Evolutionary conservation across 805 yeast species (phyloP).

Genomic region (Kluyveromyces siamensis): DNA sequence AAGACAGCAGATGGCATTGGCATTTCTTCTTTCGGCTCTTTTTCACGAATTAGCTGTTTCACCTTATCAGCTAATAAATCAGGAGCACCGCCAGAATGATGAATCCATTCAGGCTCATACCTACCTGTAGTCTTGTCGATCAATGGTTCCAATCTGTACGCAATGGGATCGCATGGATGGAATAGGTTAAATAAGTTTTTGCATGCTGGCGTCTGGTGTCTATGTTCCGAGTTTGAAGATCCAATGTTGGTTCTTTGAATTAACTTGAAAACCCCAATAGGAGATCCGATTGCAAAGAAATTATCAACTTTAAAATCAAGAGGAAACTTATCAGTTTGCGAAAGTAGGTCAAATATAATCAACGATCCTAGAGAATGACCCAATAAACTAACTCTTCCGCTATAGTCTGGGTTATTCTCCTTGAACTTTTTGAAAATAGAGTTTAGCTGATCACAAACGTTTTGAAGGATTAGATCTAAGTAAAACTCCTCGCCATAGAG

Average conservation of each 20-base stretch:
- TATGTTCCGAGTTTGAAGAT: conserved; percentile 20
- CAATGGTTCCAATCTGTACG: conserved; percentile 83
- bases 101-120: conserved; percentile 18
- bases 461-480: conserved; percentile 48
- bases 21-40: conserved; percentile 14
- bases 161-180: conserved; percentile 89
- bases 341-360: conserved; percentile 66
- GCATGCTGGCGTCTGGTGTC: conserved; percentile 41
- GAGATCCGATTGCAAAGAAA: conserved; percentile 80
- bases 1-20: conserved; percentile 23
- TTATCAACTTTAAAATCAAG: conserved; percentile 67
- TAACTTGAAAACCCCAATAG: conserved; percentile 77
- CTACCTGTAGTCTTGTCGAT: conserved; percentile 29
- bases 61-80: conserved; percentile 5
- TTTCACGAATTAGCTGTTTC: conserved; percentile 9
- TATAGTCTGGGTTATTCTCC: conserved; percentile 57
- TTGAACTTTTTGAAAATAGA: conserved; percentile 47
- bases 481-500: conserved; percentile 69
- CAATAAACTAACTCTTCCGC: conserved; percentile 73
- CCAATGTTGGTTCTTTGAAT: conserved; percentile 56
- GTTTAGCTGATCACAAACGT: conserved; percentile 59
- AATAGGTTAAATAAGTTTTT: conserved; percentile 69
- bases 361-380: conserved; percentile 94
- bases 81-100: conserved; percentile 18
- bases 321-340: conserved; percentile 35